Evolutionary conservation across 1,284 basidiomycete genomes (phyloP), one percentile per base, ranked within the genome.

Genomic region (Malassezia caprae): DNA sequence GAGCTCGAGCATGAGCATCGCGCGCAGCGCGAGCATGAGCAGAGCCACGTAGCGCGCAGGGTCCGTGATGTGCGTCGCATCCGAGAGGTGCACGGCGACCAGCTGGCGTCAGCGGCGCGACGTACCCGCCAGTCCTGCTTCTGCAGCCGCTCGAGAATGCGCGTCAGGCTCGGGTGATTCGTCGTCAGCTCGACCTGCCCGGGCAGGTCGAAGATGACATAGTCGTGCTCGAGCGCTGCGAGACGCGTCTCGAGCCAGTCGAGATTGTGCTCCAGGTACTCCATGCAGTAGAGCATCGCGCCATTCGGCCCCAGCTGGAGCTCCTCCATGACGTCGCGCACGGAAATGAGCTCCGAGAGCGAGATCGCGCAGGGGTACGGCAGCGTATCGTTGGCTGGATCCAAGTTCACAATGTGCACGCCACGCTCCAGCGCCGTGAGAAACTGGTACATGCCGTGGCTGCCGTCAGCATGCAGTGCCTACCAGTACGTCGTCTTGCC

Each of bases 171-270:
- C 8, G 65, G 60, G 49, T 98, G 94, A 72, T 93, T 96, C 50
- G 94, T 98, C 76, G 87, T 90, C 40, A 99, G 78, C 76, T 99
- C 94, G 44, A 98, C 93, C 77, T 99, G 94, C 0, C 94, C 94
- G 0, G 94, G 93, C 5, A 96, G 82, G 76, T 99, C 94, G 75
- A 99, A 94, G 35, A 98, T 78, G 43, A 98, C 82, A 76, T 94
- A 96, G 51, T 71, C 65, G 5, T 56, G 42, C 45, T 69, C 58
- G 19, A 68, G 57, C 35, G 42, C 48, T 53, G 80, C 80, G 64
- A 96, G 76, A 43, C 83, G 58, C 76, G 39, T 77, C 75, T 54
- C 84, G 23, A 99, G 80, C 94, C 94, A 99, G 75, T 96, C 91
- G 64, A 86, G 82, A 76, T 98, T 96, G 23, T 82, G 84, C 69